A percentile compares a stretch with the other conserved stretches of the same genome.
Conservation (phyloP, 805 yeast genomes). For the Candida wancherniae region DNA sequence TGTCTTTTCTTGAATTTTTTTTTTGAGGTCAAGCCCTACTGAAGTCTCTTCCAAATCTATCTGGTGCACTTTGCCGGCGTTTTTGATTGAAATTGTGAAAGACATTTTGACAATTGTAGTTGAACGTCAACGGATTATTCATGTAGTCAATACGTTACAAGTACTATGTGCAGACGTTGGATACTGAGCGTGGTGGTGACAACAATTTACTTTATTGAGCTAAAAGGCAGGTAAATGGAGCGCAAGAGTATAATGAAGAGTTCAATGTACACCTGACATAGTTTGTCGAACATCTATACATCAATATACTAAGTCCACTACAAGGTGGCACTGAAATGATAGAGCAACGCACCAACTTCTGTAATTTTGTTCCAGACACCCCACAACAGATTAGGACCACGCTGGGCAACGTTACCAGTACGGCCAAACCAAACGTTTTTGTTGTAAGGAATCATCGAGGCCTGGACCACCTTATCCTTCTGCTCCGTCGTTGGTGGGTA, state of each 20-base stretch:
- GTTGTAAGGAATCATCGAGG: slow-evolving; percentile 25
- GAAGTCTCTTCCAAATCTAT: slow-evolving; percentile 45
- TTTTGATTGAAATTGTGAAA: slow-evolving; percentile 26
- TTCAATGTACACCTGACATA: too few species aligned
- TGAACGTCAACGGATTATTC: too few species aligned
- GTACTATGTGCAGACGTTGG: too few species aligned
- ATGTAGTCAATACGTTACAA: too few species aligned
- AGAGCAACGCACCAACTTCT: slow-evolving; percentile 27
- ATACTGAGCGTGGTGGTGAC: too few species aligned
- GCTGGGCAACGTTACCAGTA: slow-evolving; percentile 28
- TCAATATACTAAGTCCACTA: too few species aligned
- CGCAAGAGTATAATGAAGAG: too few species aligned
- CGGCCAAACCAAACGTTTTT: slow-evolving; percentile 38
- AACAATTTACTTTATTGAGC: too few species aligned
- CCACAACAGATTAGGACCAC: slow-evolving; percentile 33
- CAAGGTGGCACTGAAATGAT: too few species aligned
- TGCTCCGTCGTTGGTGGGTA: slow-evolving; percentile 54
- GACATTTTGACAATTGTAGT: too few species aligned
- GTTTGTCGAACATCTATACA: too few species aligned
- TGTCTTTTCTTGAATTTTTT: slow-evolving; percentile 66
- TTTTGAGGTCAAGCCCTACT: slow-evolving; percentile 60
- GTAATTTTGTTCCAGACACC: slow-evolving; percentile 28
- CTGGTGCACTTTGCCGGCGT: slow-evolving; percentile 40
- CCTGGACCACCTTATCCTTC: slow-evolving; percentile 29
- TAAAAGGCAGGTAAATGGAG: too few species aligned